Conservation (phyloP, 2,329 filamentous ascomycete species). For the Colletotrichum destructivum region DNA sequence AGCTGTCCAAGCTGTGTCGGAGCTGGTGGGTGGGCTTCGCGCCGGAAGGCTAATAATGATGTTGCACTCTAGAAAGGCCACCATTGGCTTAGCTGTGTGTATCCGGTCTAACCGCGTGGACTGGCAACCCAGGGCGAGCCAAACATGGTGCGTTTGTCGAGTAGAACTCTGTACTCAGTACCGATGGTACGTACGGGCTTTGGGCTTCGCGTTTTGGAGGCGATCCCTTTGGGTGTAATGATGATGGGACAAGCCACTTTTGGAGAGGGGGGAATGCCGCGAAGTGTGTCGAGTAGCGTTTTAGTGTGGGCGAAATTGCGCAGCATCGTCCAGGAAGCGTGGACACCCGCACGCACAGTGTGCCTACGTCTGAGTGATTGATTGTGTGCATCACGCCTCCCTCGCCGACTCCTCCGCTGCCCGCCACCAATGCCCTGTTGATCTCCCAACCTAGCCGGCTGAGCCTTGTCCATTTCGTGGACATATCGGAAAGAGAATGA, state of each 20-base stretch:
- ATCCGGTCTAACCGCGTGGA: constrained; percentile 30
- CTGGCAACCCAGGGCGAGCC: constrained; percentile 35
- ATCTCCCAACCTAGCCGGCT: constrained; percentile 1
- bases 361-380: constrained; percentile 11
- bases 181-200: constrained; percentile 14
- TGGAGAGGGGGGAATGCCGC: constrained; percentile 36
- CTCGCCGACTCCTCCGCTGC: constrained; percentile 6
- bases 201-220: constrained; percentile 19
- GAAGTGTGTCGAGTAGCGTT: constrained; percentile 41
- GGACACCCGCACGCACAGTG: constrained; percentile 27
- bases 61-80: constrained; percentile 32
- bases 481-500: constrained; percentile 16
- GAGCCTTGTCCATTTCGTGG: constrained; percentile 12
- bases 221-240: constrained; percentile 25
- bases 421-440: constrained; percentile 8
- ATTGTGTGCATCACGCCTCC: background rate
- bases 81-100: constrained; percentile 13
- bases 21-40: constrained; percentile 19
- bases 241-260: constrained; percentile 40
- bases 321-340: constrained; percentile 31
- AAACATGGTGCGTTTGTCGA: constrained; percentile 32
- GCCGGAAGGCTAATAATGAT: constrained; percentile 31
- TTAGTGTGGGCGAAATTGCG: constrained; percentile 40
- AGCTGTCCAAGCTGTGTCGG: constrained; percentile 20
- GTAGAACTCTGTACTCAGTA: constrained; percentile 29